Conservation (phyloP, 169 alveolate genomes). For the Eimeria acervulina region DNA sequence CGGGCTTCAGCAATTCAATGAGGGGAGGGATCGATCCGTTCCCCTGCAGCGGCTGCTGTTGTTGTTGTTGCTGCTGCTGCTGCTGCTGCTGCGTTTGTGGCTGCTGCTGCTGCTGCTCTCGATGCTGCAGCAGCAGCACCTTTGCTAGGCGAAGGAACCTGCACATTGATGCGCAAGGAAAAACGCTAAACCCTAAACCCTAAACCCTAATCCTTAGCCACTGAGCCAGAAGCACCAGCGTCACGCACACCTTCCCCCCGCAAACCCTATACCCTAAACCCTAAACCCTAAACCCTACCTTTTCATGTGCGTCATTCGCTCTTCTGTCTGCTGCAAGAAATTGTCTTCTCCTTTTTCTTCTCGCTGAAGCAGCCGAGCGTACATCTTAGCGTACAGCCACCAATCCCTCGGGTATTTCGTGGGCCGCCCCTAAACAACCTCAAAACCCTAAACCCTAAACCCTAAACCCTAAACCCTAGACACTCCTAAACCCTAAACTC, state of each 20-base stretch:
- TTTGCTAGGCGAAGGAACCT: conserved; percentile 53
- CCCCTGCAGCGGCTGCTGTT: conserved; percentile 23
- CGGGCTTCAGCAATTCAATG: conserved; percentile 23
- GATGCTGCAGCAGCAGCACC: conserved; percentile 40
- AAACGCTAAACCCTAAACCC: conserved; percentile 40
- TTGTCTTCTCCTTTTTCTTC: conserved; percentile 21
- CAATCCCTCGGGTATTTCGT: conserved; percentile 53
- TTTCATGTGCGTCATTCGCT: conserved; percentile 53
- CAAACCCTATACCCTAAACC: conserved; percentile 64
- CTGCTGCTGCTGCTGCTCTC: conserved; percentile 69
- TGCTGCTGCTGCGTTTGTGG: conserved; percentile 27
- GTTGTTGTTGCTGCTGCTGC: conserved; percentile 36
- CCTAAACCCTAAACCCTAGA: conserved; percentile 24
- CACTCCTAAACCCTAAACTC: conserved; percentile 49
- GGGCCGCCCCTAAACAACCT: conserved; percentile 25
- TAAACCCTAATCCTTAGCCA: not conserved
- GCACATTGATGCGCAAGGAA: not conserved
- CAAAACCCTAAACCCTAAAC: conserved; percentile 31
- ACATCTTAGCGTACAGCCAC: conserved; percentile 52
- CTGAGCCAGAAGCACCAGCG: not conserved
- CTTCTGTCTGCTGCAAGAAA: conserved; percentile 54
- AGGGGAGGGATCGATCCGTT: conserved; percentile 5
- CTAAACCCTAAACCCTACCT: conserved; percentile 69
- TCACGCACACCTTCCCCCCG: not conserved
- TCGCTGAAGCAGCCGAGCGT: not conserved